Base-by-base conservation (phyloP, 2,329 filamentous ascomycete genomes). In the Diaporthe batatas region DNA sequence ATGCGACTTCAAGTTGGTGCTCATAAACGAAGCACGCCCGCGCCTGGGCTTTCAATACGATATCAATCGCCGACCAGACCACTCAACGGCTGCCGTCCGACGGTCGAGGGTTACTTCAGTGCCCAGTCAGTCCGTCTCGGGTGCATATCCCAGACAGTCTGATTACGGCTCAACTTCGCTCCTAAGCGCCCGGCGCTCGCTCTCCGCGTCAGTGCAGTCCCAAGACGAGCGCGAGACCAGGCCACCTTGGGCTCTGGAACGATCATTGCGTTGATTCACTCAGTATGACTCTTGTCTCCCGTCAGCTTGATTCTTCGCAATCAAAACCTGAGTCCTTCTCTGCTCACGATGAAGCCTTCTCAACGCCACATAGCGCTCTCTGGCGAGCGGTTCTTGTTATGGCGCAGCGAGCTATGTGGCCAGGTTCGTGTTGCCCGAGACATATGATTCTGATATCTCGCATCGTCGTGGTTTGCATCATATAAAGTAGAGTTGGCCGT, bases 251-350 rank as follows among this genome's bases (percentile, higher is more conserved):
- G 55, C 70, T 47, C 34, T 67, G 42, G 29, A 39, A 51, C 39
- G 12, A 42, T 67, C 67, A 68, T 57, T 55, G 34, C 57, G 53
- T 16, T 71, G 70, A 62, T 68, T 74, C 73, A 74, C 70, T 25
- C 47, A 49, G 58, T 67, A 70, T 68, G 54, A 74, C 53, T 71
- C 73, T 73, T 72, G 73, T 74, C 59, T 71, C 44, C 67, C 67
- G 32, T 62, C 71, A 71, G 49, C 11, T 57, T 70, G 71, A 68
- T 57, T 70, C 53, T 51, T 32, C 25, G 67, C 59, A 74, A 73
- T 74, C 73, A 73, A 71, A 71, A 51, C 54, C 58, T 68, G 67
- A 73, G 54, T 71, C 71, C 55, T 42, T 42, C 51, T 36, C 23
- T 34, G 58, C 59, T 32, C 65, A 42, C 71, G 58, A 59, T 21